Evolutionary conservation across 129 eudicot genomes (phyloP).

Genomic region (Pseudognaphalium luteoalbum): DNA sequence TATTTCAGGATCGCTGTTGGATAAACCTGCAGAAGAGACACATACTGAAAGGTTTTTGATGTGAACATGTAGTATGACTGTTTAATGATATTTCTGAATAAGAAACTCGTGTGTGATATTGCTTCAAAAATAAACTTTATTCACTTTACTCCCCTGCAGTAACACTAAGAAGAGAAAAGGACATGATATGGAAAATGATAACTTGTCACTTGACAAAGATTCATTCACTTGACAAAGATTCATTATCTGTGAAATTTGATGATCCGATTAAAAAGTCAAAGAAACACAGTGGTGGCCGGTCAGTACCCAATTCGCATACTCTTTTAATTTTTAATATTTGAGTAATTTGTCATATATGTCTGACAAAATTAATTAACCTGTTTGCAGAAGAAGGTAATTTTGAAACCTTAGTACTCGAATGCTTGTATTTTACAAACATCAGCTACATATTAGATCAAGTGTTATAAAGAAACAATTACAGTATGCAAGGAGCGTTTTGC

Average conservation of each 20-base stretch:
- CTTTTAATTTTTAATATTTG: neutral
- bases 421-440: neutral
- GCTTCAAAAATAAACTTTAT: neutral
- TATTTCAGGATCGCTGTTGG: constrained; percentile 75
- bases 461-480: neutral
- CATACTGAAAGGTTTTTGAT: constrained; percentile 48
- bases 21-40: constrained; percentile 39
- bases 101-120: neutral
- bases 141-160: constrained; percentile 30
- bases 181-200: constrained; percentile 16
- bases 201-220: constrained; percentile 10
- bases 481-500: neutral
- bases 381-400: constrained; percentile 20
- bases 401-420: neutral
- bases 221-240: constrained; percentile 15
- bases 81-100: neutral
- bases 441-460: neutral
- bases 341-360: neutral
- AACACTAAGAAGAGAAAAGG: constrained; percentile 45
- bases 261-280: constrained; percentile 35
- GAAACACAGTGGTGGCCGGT: constrained; percentile 30
- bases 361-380: constrained; percentile 1
- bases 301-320: neutral
- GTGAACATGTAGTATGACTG: constrained; percentile 12
- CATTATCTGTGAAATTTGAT: constrained; percentile 27